phyloP scores from a whole-genome alignment of 208 protist genomes.

The Leishmania lainsoni region DNA sequence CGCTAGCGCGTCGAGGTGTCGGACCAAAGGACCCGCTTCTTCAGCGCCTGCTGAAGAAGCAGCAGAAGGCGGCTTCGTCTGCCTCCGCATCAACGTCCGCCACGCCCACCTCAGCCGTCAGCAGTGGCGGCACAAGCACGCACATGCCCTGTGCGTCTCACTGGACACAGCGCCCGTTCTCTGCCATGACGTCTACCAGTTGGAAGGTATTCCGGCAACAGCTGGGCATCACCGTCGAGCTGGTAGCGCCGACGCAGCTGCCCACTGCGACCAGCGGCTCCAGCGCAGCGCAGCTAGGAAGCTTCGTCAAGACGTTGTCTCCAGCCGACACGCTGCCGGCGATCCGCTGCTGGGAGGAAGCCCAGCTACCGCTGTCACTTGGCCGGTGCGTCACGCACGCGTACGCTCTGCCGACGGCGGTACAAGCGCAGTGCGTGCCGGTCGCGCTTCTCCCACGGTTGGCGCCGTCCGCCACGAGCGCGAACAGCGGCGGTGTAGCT shows the following conservation, averaged over 20 bases:
- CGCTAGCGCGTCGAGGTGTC: slow-evolving; percentile 62
- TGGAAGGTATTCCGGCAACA: slow-evolving; percentile 78
- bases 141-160: slow-evolving; percentile 27
- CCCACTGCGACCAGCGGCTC: neutral
- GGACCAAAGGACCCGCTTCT: slow-evolving; percentile 64
- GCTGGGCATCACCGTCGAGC: slow-evolving; percentile 70
- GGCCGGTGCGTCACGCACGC: slow-evolving; percentile 42
- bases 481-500: neutral
- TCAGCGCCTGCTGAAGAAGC: slow-evolving; percentile 48
- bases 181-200: slow-evolving; percentile 60
- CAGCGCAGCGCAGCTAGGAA: neutral
- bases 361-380: slow-evolving; percentile 60
- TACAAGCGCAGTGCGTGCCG: slow-evolving; percentile 83
- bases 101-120: neutral
- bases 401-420: slow-evolving; percentile 72
- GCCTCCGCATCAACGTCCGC: slow-evolving; percentile 3
- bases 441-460: slow-evolving; percentile 32
- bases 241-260: slow-evolving; percentile 27
- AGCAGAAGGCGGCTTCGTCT: slow-evolving; percentile 6
- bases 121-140: neutral
- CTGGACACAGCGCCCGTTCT: slow-evolving; percentile 58
- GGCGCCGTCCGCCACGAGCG: neutral
- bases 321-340: slow-evolving; percentile 33
- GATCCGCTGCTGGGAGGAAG: slow-evolving; percentile 87
- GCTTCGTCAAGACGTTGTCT: neutral